These are phyloP conservation scores for Gossypium thurberi DNA, from an alignment of 345 rosid genomes.

Conservation along the genomic window DNA sequence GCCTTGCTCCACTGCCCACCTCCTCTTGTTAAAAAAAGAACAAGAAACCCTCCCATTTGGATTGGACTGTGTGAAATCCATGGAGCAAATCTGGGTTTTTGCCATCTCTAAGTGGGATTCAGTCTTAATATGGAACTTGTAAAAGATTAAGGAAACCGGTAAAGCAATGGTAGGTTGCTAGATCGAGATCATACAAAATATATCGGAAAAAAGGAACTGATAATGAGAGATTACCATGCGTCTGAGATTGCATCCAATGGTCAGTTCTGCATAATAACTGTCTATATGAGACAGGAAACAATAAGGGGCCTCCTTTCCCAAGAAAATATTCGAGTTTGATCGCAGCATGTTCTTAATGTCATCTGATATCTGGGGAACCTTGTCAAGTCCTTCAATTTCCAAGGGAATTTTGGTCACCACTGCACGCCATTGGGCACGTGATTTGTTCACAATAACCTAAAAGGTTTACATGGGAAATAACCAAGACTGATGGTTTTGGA, in stretches of 20 bases:
- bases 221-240: conserved; percentile 43
- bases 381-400: conserved; percentile 54
- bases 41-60: no score
- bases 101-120: background rate
- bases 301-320: conserved; percentile 78
- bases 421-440: conserved; percentile 80
- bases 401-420: conserved; percentile 59
- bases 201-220: background rate
- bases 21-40: no score
- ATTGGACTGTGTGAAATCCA: background rate
- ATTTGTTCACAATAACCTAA: conserved; percentile 85
- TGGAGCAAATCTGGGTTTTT: background rate
- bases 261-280: conserved; percentile 61
- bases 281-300: conserved; percentile 76
- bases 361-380: conserved; percentile 60
- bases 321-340: conserved; percentile 56
- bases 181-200: background rate
- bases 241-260: conserved; percentile 81
- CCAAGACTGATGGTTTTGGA: background rate
- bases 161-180: background rate
- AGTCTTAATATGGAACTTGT: background rate
- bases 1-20: no score
- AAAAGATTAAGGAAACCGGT: background rate
- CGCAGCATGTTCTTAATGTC: conserved; percentile 59
- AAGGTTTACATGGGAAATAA: conserved; percentile 8